Base-by-base conservation (phyloP, 306 rosid species). In the Trichosanthes cucumerina region DNA sequence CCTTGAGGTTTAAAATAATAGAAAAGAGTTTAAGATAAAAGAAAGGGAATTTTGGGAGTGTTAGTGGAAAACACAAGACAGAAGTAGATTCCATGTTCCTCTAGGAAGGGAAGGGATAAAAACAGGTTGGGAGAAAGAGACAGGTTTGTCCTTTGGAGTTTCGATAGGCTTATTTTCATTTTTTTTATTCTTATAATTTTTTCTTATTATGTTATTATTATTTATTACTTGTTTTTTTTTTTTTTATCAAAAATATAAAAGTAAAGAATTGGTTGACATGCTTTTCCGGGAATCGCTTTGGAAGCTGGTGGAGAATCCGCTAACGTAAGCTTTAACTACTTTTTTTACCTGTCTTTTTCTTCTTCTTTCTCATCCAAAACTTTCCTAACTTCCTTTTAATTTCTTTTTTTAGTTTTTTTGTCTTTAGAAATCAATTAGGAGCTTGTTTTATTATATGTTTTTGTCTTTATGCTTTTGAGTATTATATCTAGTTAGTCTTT, bases 71-170 rank as follows among this genome's bases (percentile, higher is more conserved):
- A 41, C 76, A 44, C 1, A 11, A 66, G 74, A 19, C 44, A 66
- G 49, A 66, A 43, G 56, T 6, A 71, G 77, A 73, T 73, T 73
- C 77, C 77, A 73, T 49, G 77, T 73, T 73, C 77, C 77, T 73
- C 15, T 73, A 49, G 41, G 60, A 73, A 73, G 10, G 58, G 77
- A 73, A 73, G 59, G 44, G 59, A 73, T 68, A 39, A 12, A 21
- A 68, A 21, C 2, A 24, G 38, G 72, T 8, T 65, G 14, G 24
- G 73, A 33, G 73, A 69, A 43, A 69, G 16, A 69, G 75, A 69
- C 31, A 69, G 75, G 33, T 49, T 43, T 70, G 76, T 41, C 76
- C 76, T 21, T 70, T 70, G 76, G 76, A 70, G 76, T 24, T 70
- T 44, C 76, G n/a, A 70, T 70, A 43, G 76, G 76, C 31, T 43